Conservation (phyloP, 805 yeast genomes). For the Kazachstania kunashirensis region DNA sequence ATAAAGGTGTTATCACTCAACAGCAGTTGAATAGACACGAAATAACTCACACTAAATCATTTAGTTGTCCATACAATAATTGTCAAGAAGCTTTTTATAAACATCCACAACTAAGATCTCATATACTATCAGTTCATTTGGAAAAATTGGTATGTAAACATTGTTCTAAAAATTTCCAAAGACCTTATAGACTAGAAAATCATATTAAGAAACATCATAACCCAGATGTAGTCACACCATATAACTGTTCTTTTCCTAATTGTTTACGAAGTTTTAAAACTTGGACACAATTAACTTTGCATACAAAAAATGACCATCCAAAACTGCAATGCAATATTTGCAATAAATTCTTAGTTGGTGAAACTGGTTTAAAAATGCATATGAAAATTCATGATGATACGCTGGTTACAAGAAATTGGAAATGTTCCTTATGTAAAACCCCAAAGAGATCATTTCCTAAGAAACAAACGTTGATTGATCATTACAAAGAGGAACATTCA, state of each 20-base stretch:
- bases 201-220: constrained; percentile 64
- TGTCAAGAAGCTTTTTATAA: constrained; percentile 65
- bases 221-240: constrained; percentile 28
- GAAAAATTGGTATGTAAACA: constrained; percentile 43
- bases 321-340: constrained; percentile 55
- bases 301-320: constrained; percentile 65
- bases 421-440: constrained; percentile 44
- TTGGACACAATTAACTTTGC: constrained; percentile 66
- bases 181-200: constrained; percentile 54
- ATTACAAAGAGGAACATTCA: constrained; percentile 41
- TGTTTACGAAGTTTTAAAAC: constrained; percentile 54
- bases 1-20: constrained; percentile 67
- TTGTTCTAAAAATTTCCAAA: constrained; percentile 55
- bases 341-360: constrained; percentile 64
- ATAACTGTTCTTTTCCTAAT: constrained; percentile 53
- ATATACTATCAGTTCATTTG: constrained; percentile 53
- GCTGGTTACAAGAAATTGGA: constrained; percentile 51
- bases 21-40: constrained; percentile 84
- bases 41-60: constrained; percentile 64
- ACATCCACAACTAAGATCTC: constrained; percentile 68
- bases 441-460: constrained; percentile 37
- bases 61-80: constrained; percentile 47
- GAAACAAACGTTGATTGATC: constrained; percentile 47
- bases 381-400: constrained; percentile 57
- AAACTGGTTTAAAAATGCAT: constrained; percentile 59